Percentiles rank a stretch among this genome's conserved stretches.
phyloP scores from a whole-genome alignment of 164 flowering plant genomes.

The Piper betle region DNA sequence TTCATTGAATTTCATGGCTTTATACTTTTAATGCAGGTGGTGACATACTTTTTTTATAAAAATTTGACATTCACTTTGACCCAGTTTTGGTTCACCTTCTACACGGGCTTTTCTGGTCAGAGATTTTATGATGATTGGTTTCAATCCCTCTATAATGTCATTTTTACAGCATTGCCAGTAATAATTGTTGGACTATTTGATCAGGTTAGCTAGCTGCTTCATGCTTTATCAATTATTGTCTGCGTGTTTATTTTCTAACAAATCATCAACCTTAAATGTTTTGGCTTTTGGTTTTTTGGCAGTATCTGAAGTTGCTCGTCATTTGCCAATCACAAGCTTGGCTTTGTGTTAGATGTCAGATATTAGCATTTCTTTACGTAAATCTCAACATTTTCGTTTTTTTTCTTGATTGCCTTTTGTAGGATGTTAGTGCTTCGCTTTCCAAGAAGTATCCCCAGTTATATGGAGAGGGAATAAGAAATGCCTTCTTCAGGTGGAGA shows the following conservation, averaged over 20 bases:
- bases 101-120: conserved; percentile 90
- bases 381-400: too few relatives aligned
- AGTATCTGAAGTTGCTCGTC: too few relatives aligned
- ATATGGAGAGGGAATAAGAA: conserved; percentile 75
- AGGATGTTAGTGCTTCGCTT: conserved; percentile 91
- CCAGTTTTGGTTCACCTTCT: conserved; percentile 97
- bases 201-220: conserved; percentile 34
- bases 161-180: conserved; percentile 87
- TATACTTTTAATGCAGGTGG: conserved; percentile 40
- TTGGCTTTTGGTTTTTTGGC: too few relatives aligned
- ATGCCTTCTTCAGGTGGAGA: conserved; percentile 74
- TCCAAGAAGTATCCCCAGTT: conserved; percentile 85
- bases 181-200: conserved; percentile 83
- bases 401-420: not conserved
- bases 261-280: too few relatives aligned
- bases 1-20: not conserved
- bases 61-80: conserved; percentile 91
- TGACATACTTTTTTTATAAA: conserved; percentile 92
- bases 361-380: not conserved
- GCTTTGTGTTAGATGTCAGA: too few relatives aligned
- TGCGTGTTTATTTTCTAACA: too few relatives aligned
- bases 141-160: conserved; percentile 87
- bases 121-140: conserved; percentile 97
- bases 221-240: too few relatives aligned
- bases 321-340: too few relatives aligned